Conservation (phyloP, 306 rosid genomes). For the Quercus engelmannii region DNA sequence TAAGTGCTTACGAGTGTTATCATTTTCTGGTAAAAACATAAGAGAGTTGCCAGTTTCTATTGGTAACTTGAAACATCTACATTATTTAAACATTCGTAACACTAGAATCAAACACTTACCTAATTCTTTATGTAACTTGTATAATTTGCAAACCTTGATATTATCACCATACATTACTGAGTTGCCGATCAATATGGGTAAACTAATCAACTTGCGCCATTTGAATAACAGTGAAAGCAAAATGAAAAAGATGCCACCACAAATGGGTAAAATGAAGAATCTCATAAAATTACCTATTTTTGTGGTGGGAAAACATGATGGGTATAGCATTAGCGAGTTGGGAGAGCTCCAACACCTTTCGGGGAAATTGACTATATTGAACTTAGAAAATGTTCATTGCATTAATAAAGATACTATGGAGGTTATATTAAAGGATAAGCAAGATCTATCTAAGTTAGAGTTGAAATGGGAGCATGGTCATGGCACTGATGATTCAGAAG, state of each 20-base stretch:
- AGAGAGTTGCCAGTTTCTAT: constrained; percentile 10
- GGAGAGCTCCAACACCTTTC: neutral
- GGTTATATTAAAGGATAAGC: neutral
- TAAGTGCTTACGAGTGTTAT: constrained; percentile 21
- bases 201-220: constrained; percentile 18
- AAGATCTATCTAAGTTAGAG: neutral
- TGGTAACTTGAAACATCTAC: constrained; percentile 19
- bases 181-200: constrained; percentile 14
- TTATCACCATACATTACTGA: constrained; percentile 12
- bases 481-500: neutral
- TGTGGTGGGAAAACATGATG: neutral
- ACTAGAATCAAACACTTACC: constrained; percentile 17
- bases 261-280: constrained; percentile 8
- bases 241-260: constrained; percentile 12
- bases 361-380: neutral
- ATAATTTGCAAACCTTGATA: constrained; percentile 33
- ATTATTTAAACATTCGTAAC: constrained; percentile 28
- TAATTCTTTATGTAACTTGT: constrained; percentile 12
- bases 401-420: neutral
- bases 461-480: constrained; percentile 1
- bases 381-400: constrained; percentile 7
- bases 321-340: constrained; percentile 6
- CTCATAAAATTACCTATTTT: constrained; percentile 19
- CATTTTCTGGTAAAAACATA: neutral
- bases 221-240: constrained; percentile 7